A percentile compares a stretch with the other conserved stretches of the same genome.
Evolutionary conservation across 495 filamentous ascomycete species (phyloP).

Genomic region (Copromyces sp.): DNA sequence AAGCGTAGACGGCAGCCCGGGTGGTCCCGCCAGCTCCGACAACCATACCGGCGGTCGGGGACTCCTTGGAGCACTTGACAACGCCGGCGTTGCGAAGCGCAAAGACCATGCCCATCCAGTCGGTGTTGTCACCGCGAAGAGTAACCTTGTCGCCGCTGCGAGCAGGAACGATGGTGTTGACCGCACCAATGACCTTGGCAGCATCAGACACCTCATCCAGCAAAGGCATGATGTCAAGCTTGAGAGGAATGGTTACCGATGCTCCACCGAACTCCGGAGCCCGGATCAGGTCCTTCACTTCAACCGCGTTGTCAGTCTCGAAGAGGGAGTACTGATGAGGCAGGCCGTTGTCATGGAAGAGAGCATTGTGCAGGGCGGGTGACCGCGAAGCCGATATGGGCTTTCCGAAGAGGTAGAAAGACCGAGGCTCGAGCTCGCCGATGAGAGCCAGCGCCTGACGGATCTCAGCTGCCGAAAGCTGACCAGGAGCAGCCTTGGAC

Average conservation of each 20-base stretch:
- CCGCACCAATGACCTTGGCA: constrained; percentile 76
- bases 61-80: constrained; percentile 22
- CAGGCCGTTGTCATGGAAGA: constrained; percentile 70
- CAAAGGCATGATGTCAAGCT: constrained; percentile 74
- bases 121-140: constrained; percentile 83
- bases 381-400: constrained; percentile 74
- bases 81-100: constrained; percentile 68
- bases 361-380: constrained; percentile 78
- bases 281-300: constrained; percentile 58
- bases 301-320: constrained; percentile 60
- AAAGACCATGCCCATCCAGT: constrained; percentile 87
- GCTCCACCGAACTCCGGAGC: constrained; percentile 76
- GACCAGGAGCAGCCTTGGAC: constrained; percentile 88
- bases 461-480: constrained; percentile 87
- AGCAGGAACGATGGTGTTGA: constrained; percentile 77
- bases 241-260: constrained; percentile 91
- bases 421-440: constrained; percentile 65
- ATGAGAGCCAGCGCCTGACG: constrained; percentile 63
- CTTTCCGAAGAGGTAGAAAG: constrained; percentile 79
- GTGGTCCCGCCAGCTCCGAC: constrained; percentile 89
- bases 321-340: constrained; percentile 77
- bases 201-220: constrained; percentile 72
- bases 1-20: constrained; percentile 80
- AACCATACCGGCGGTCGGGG: constrained; percentile 50
- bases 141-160: constrained; percentile 25